Percentiles rank a stretch among this genome's conserved stretches.
Conservation (phyloP, 2,329 filamentous ascomycete genomes). For the Sclerotinia trifoliorum region DNA sequence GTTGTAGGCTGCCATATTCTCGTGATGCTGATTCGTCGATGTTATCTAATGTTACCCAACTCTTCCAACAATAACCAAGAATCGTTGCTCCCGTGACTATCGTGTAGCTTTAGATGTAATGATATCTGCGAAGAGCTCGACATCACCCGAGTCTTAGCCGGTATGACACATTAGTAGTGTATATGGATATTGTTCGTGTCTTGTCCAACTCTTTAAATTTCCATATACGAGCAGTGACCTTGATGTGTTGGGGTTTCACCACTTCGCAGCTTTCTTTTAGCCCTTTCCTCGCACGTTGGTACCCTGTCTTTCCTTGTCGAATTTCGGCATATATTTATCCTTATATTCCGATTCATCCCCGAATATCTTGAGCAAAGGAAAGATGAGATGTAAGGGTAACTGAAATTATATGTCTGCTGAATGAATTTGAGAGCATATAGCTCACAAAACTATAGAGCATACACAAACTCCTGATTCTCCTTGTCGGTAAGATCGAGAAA, state of each 20-base stretch:
- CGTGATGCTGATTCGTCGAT: too few relatives aligned
- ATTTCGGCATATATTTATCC: not conserved
- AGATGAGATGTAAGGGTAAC: not conserved
- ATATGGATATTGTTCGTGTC: not conserved
- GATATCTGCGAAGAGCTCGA: too few relatives aligned
- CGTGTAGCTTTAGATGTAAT: too few relatives aligned
- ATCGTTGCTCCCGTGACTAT: too few relatives aligned
- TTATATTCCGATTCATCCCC: not conserved
- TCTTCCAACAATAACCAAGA: too few relatives aligned
- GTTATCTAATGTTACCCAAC: too few relatives aligned
- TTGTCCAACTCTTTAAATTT: not conserved
- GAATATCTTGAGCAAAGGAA: not conserved
- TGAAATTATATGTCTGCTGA: not conserved
- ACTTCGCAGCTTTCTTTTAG: not conserved
- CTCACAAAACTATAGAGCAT: slow-evolving; percentile 31
- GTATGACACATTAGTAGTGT: not conserved
- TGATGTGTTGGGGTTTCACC: not conserved
- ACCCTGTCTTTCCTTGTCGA: not conserved
- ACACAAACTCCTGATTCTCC: slow-evolving; percentile 40
- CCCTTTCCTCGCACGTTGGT: not conserved
- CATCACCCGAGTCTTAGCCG: slow-evolving; percentile 17
- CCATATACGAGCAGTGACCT: not conserved
- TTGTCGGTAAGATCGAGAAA: slow-evolving; percentile 39
- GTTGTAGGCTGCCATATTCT: slow-evolving; percentile 10
- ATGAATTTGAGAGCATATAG: not conserved